These are phyloP conservation scores for Solanum rostratum DNA, from an alignment of 257 asterid species.

Conservation along the genomic window DNA sequence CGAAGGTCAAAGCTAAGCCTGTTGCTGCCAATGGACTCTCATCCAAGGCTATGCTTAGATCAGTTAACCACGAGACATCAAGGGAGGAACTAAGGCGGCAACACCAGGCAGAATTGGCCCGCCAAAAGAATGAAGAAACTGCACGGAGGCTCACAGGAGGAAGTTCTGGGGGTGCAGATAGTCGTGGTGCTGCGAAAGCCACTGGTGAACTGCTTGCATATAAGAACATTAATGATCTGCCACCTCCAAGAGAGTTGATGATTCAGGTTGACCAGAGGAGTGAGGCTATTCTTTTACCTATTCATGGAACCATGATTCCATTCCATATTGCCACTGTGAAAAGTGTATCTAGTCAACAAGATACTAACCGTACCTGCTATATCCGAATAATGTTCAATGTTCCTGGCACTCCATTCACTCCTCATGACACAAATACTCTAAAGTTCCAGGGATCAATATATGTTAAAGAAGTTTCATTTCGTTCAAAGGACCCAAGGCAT, in stretches of 20 bases:
- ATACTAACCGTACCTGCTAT: slow-evolving; percentile 20
- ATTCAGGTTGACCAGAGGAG: slow-evolving; percentile 23
- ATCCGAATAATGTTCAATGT: slow-evolving; percentile 17
- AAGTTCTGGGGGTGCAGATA: slow-evolving; percentile 8
- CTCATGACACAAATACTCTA: slow-evolving; percentile 10
- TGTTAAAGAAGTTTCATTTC: slow-evolving; percentile 20
- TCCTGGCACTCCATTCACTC: slow-evolving; percentile 11
- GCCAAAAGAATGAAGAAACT: slow-evolving; percentile 20
- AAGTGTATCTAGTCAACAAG: slow-evolving; percentile 23
- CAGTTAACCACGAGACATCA: slow-evolving; percentile 20
- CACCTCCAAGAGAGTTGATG: slow-evolving; percentile 20
- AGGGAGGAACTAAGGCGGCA: slow-evolving; percentile 20
- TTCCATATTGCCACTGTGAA: slow-evolving; percentile 19
- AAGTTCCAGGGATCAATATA: slow-evolving; percentile 16
- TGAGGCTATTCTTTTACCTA: slow-evolving; percentile 17
- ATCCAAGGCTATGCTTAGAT: slow-evolving; percentile 20
- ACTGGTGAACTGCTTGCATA: slow-evolving; percentile 18
- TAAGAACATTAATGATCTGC: slow-evolving; percentile 19
- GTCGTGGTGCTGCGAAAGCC: slow-evolving; percentile 14
- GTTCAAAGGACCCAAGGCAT: slow-evolving; percentile 19
- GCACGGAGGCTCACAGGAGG: slow-evolving; percentile 18
- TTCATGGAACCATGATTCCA: slow-evolving; percentile 17
- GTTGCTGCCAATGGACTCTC: neutral
- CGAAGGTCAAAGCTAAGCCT: slow-evolving; percentile 3
- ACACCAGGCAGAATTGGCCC: slow-evolving; percentile 25